Base-by-base conservation (phyloP, 116 monocot genomes). In the Zostera marina region DNA sequence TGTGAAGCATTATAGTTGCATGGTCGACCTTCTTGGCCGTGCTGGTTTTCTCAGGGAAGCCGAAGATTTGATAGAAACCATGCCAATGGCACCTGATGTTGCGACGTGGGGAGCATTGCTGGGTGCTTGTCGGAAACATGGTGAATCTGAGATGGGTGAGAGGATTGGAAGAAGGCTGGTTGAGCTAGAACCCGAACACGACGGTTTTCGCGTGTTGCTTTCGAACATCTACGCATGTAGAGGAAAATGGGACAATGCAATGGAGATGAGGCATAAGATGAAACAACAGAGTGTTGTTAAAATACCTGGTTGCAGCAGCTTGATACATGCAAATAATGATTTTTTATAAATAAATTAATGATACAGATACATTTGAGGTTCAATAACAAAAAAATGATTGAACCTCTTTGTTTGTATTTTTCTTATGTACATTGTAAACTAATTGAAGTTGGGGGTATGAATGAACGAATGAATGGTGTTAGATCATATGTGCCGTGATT, bases 281-380 rank as follows among this genome's bases (percentile, higher is more conserved):
- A 76, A 65, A 47, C 62, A 76, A 49, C 66, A 41, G 56, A 63
- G 63, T 11, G 70, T 76, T 44, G 14, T 51, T 11, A 76, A 76
- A 58, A 42, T 49, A 56, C 76, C 76, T n/a, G 76, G 76, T 0
- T 76, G 66, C 52, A 76, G 76, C 66, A 76, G 76, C 66, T 20
- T 70, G 57, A 78, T 83, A 47, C 75, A 83, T 67, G 70, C 57
- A 47, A 14, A 62, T 16, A 78, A 32, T 32, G 32, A 32, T 3
- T 32, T 32, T 32, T 32, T 32, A 32, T 32, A 32, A 5, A 32
- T 32, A 32, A 32, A 32, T 32, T 32, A 32, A 32, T 32, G 32
- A 32, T 32, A 32, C 32, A 32, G 5, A 32, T 32, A 2, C 1
- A 32, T 32, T 32, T 32, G 32, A 32, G 32, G 32, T 32, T 32